A percentile compares a stretch with the other conserved stretches of the same genome.
phyloP scores from a whole-genome alignment of 768 basidiomycete species.

The Heimioporus sp. region DNA sequence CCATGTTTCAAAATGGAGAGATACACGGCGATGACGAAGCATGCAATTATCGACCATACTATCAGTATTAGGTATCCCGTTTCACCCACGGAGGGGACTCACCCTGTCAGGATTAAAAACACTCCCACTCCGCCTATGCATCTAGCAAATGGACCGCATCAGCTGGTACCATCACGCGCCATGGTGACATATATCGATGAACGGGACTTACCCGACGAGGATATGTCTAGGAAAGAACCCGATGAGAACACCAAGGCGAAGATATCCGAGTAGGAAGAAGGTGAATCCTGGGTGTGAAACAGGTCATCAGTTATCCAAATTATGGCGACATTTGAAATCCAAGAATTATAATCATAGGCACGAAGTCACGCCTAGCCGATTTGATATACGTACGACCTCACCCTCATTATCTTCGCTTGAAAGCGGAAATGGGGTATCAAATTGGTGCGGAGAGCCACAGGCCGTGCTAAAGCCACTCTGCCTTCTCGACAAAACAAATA shows the following conservation, averaged over 20 bases:
- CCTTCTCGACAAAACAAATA: neutral
- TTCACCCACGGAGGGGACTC: slow-evolving; percentile 14
- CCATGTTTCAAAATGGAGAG: neutral
- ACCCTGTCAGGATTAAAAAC: slow-evolving; percentile 91
- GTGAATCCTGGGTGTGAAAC: slow-evolving; percentile 39
- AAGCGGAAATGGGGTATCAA: neutral
- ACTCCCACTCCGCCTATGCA: slow-evolving; percentile 96
- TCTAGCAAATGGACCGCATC: slow-evolving; percentile 26
- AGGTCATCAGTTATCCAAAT: neutral
- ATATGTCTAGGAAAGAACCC: slow-evolving; percentile 98
- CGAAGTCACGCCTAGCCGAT: neutral
- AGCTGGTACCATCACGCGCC: neutral
- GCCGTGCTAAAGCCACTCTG: neutral
- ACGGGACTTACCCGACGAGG: slow-evolving; percentile 73
- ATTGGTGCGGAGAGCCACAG: neutral
- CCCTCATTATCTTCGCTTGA: neutral
- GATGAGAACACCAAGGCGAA: slow-evolving; percentile 80
- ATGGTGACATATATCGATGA: neutral
- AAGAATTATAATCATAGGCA: slow-evolving; percentile 1
- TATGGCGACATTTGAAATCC: slow-evolving; percentile 9
- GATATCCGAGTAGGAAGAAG: slow-evolving; percentile 83
- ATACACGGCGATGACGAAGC: neutral
- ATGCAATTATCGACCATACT: neutral
- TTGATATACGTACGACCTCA: neutral
- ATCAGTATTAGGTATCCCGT: slow-evolving; percentile 1